These are phyloP conservation scores for Choiromyces venosus DNA, from an alignment of 495 filamentous ascomycete species.

Conservation along the genomic window DNA sequence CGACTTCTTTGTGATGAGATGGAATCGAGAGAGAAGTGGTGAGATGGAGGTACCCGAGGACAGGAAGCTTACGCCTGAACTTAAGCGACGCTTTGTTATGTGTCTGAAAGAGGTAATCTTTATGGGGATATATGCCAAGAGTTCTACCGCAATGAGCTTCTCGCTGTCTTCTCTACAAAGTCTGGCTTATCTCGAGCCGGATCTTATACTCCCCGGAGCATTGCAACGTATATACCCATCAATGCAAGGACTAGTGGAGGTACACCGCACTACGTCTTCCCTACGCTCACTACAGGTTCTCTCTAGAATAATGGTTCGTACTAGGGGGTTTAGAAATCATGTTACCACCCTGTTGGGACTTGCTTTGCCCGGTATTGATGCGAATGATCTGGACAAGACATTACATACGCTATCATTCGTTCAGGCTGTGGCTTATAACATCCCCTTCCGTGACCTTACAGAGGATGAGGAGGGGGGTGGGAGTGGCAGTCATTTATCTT, in stretches of 20 bases:
- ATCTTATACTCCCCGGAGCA: conserved; percentile 86
- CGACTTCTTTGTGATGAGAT: conserved; percentile 96
- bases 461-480: conserved; percentile 57
- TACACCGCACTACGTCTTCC: conserved; percentile 92
- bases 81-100: conserved; percentile 87
- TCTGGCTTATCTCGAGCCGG: conserved; percentile 82
- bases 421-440: conserved; percentile 87
- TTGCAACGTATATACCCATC: conserved; percentile 95
- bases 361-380: conserved; percentile 90
- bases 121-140: conserved; percentile 98
- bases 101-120: conserved; percentile 89
- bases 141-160: conserved; percentile 80
- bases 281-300: conserved; percentile 84
- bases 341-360: conserved; percentile 87
- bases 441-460: conserved; percentile 81
- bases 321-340: conserved; percentile 91
- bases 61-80: conserved; percentile 65
- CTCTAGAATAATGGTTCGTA: conserved; percentile 78
- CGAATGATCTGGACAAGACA: conserved; percentile 96
- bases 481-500: conserved; percentile 64
- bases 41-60: conserved; percentile 81
- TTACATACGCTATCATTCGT: conserved; percentile 90
- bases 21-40: conserved; percentile 88
- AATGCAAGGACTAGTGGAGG: conserved; percentile 91
- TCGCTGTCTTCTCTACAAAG: conserved; percentile 84